A percentile compares a stretch with the other conserved stretches of the same genome.
Evolutionary conservation across 1,284 basidiomycete genomes (phyloP).

Genomic region (Ustilago esculenta): DNA sequence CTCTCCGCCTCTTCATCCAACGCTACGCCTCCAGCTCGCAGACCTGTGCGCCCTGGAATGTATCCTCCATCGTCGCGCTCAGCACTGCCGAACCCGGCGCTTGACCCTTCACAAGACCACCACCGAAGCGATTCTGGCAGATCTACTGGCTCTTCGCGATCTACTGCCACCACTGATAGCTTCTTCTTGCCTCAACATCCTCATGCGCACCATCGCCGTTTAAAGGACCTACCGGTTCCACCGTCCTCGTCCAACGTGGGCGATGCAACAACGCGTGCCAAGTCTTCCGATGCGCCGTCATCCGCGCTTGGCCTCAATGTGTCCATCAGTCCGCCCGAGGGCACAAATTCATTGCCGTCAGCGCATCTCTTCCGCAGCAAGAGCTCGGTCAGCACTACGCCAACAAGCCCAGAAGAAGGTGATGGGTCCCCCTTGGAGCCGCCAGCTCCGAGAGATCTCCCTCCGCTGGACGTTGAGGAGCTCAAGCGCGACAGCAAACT

Average conservation of each 20-base stretch:
- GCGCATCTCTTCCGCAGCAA: conserved; percentile 25
- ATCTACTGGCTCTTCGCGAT: conserved; percentile 38
- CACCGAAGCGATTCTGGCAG: conserved; percentile 41
- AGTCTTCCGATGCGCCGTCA: neutral
- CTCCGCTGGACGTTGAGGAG: conserved; percentile 4
- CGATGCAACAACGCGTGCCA: neutral
- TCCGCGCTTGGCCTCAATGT: conserved; percentile 21
- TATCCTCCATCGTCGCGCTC: conserved; percentile 23
- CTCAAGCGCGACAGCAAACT: neutral
- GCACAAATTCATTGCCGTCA: neutral
- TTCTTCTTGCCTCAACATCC: conserved; percentile 38
- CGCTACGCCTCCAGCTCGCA: conserved; percentile 5
- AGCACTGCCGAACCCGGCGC: conserved; percentile 1
- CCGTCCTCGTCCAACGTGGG: conserved; percentile 11
- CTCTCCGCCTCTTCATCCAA: conserved; percentile 19
- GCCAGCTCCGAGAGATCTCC: conserved; percentile 3
- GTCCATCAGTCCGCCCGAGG: neutral
- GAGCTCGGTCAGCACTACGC: conserved; percentile 47
- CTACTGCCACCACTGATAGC: conserved; percentile 36
- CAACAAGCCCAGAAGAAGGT: conserved; percentile 43
- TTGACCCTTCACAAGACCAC: conserved; percentile 29
- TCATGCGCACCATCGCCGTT: conserved; percentile 14
- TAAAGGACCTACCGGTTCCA: conserved; percentile 22
- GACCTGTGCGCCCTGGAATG: conserved; percentile 12
- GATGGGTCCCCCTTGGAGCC: conserved; percentile 7